A percentile compares a stretch with the other conserved stretches of the same genome.
Conservation (phyloP, 1,139 yeast species). For the Candida tropicalis region DNA sequence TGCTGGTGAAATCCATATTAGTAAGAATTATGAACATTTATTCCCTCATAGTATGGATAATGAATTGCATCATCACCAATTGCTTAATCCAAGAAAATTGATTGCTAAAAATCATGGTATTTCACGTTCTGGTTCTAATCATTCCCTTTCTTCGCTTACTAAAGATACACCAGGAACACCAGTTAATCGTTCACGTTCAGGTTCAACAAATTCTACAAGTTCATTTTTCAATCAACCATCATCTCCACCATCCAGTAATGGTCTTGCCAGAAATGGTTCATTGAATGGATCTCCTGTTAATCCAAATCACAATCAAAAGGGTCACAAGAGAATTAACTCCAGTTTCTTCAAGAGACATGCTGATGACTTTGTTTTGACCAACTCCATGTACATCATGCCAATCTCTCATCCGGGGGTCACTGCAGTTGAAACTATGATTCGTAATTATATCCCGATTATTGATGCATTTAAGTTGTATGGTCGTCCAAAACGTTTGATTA, state of each 20-base stretch:
- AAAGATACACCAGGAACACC: slow-evolving; percentile 16
- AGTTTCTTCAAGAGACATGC: slow-evolving; percentile 29
- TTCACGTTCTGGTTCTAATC: slow-evolving; percentile 13
- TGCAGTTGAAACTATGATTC: slow-evolving; percentile 59
- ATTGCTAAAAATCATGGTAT: slow-evolving; percentile 14
- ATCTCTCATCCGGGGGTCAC: slow-evolving; percentile 57
- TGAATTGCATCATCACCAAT: not conserved
- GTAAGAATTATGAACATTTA: slow-evolving; percentile 39
- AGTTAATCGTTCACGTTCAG: slow-evolving; percentile 23
- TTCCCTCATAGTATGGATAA: slow-evolving; percentile 19
- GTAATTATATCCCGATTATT: slow-evolving; percentile 54
- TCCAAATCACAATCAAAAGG: slow-evolving; percentile 12
- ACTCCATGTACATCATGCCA: slow-evolving; percentile 53
- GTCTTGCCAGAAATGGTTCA: slow-evolving; percentile 14
- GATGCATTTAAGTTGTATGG: slow-evolving; percentile 60
- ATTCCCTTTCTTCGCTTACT: slow-evolving; percentile 21
- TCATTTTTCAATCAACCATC: slow-evolving; percentile 32
- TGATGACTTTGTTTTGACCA: slow-evolving; percentile 35
- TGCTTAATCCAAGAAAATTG: slow-evolving; percentile 14
- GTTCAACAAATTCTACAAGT: slow-evolving; percentile 26
- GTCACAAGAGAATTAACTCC: slow-evolving; percentile 16
- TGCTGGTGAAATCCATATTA: slow-evolving; percentile 52
- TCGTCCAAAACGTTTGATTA: slow-evolving; percentile 51
- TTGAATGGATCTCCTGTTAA: slow-evolving; percentile 12
- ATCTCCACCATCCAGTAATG: slow-evolving; percentile 18